These are phyloP conservation scores for Naganishia cerealis DNA, from an alignment of 1,284 basidiomycete genomes.

Conservation along the genomic window DNA sequence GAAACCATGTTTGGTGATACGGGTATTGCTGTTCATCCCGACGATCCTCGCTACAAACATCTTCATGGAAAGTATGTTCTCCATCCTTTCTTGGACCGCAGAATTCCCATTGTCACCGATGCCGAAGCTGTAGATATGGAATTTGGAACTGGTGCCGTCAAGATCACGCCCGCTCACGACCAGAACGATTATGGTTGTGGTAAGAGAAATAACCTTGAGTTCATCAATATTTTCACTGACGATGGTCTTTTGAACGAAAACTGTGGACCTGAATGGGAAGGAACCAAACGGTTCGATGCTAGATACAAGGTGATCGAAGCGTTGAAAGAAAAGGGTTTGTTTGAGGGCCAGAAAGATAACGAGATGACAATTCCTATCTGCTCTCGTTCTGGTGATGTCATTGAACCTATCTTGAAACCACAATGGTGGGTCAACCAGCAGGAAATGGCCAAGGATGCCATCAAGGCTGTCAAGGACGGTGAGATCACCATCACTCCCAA, in stretches of 20 bases:
- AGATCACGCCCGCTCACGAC: conserved; percentile 98
- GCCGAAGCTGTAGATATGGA: conserved; percentile 85
- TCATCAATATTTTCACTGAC: conserved; percentile 95
- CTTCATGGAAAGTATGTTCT: conserved; percentile 88
- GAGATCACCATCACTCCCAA: no score
- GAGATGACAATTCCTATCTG: conserved; percentile 95
- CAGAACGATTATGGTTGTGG: conserved; percentile 97
- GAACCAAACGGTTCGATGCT: conserved; percentile 95
- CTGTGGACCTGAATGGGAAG: conserved; percentile 77
- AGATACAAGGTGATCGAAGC: conserved; percentile 79
- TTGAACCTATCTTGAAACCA: conserved; percentile 93
- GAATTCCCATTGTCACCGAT: conserved; percentile 87
- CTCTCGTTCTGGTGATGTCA: conserved; percentile 93
- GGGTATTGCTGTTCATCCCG: conserved; percentile 92
- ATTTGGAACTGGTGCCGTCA: conserved; percentile 97
- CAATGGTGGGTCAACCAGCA: conserved; percentile 99
- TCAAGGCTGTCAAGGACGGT: no score
- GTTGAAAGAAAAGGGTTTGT: conserved; percentile 82
- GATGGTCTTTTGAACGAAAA: conserved; percentile 94
- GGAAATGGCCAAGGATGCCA: no score
- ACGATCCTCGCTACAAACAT: conserved; percentile 91
- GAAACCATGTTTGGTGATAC: conserved; percentile 99
- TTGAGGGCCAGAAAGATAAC: conserved; percentile 90
- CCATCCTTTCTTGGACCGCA: conserved; percentile 87
- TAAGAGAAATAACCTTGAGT: conserved; percentile 80